These are phyloP conservation scores for Glycine soja DNA, from an alignment of 306 rosid species.

Conservation along the genomic window DNA sequence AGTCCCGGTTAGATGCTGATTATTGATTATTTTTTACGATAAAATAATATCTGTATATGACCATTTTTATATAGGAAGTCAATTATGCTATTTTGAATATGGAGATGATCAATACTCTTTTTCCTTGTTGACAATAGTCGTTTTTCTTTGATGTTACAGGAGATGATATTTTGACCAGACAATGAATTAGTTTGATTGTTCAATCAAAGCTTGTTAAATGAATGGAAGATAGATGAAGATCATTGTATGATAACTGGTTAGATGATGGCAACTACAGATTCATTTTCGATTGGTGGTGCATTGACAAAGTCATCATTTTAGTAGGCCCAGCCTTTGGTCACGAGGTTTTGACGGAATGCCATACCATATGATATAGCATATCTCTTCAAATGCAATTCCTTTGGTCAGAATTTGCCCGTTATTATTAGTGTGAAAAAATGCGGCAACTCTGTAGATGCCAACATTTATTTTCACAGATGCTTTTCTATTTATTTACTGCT, in stretches of 20 bases:
- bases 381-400: slow-evolving; percentile 32
- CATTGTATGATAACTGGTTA: slow-evolving; percentile 37
- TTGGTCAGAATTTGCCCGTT: slow-evolving; percentile 39
- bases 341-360: slow-evolving; percentile 24
- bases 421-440: slow-evolving; percentile 10
- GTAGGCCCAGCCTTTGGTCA: not conserved
- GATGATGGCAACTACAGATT: slow-evolving; percentile 49
- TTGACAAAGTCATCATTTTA: slow-evolving; percentile 18
- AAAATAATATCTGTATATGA: not conserved
- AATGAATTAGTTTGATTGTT: slow-evolving; percentile 45
- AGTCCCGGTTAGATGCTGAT: not conserved
- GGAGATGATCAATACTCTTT: slow-evolving; percentile 1
- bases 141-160: slow-evolving; percentile 46
- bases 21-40: not conserved
- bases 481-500: not conserved
- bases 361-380: slow-evolving; percentile 1
- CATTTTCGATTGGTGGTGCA: slow-evolving; percentile 39
- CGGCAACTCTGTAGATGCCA: slow-evolving; percentile 25
- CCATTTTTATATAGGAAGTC: not conserved
- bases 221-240: slow-evolving; percentile 44
- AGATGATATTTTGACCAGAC: slow-evolving; percentile 54
- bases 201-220: slow-evolving; percentile 52
- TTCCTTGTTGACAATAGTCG: not conserved
- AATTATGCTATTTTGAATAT: slow-evolving; percentile 8
- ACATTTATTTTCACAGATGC: slow-evolving; percentile 25